Evolutionary conservation across 2,329 filamentous ascomycete genomes (phyloP), one percentile per base, ranked within the genome.

Genomic region (Apiospora hydei): DNA sequence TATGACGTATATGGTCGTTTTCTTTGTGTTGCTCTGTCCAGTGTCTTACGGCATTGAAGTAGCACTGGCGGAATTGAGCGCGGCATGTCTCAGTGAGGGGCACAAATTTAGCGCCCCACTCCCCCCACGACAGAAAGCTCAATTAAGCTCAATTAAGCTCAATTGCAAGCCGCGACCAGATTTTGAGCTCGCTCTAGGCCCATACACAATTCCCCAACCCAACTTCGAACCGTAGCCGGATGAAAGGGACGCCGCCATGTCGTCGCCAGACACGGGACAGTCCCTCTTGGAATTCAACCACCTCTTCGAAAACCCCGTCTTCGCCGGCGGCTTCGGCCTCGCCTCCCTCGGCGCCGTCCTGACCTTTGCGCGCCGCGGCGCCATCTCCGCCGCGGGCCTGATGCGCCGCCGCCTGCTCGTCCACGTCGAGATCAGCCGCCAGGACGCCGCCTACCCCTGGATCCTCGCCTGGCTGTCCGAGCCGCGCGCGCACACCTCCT

Each of bases 381-480:
- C 93, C 72, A 89, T 95, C 73, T 87, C 91, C 77, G 91, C 91
- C 71, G 91, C 92, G n/a, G 88, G 89, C 61, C 87, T 97, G 71
- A 84, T 98, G 72, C 93, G 94, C 69, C 91, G 93, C 70, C 94
- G 96, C 68, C 90, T 99, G 84, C 91, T 99, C 43, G 94, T 98
- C 77, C 95, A 98, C 78, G 91, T 99, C 78, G 96, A 99, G 83
- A 98, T 99, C 82, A 96, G 94, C 82, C 93, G 94, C 80, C 94
- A 96, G 78, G 96, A 99, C 83, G 91, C 94, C 64, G 95, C 96
- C 1, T 99, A 98, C 81, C 91, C 91, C 53, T 98, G 95, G 96
- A 91, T 99, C 57, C 88, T 99, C 13, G 92, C 95, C 75, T 99
- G 96, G 95, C 93, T 99, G 81, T 95, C 95, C 8, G 89, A 94